phyloP scores from a whole-genome alignment of 345 rosid genomes.

The Clarkia xantiana region DNA sequence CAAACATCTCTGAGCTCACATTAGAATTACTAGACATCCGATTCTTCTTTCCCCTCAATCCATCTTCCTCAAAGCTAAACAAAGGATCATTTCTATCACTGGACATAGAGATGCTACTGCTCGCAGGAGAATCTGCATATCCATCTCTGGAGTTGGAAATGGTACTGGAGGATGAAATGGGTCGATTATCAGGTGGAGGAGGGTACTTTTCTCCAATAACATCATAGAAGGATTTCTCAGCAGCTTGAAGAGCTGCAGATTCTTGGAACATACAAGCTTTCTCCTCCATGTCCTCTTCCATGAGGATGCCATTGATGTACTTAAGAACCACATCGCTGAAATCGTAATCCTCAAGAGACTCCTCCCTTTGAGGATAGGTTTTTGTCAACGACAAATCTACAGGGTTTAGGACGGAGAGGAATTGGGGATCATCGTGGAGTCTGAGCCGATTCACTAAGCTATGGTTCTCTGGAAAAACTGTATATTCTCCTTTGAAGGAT shows the following conservation, averaged over 20 bases:
- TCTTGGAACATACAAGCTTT: conserved; percentile 46
- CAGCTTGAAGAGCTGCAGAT: conserved; percentile 49
- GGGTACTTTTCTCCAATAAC: conserved; percentile 47
- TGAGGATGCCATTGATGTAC: conserved; percentile 41
- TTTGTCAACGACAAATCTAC: conserved; percentile 1
- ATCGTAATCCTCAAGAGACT: conserved; percentile 36
- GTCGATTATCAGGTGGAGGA: conserved; percentile 3
- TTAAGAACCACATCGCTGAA: conserved; percentile 42
- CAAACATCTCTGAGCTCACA: conserved; percentile 32
- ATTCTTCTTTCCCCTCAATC: conserved; percentile 32
- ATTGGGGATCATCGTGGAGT: conserved; percentile 1
- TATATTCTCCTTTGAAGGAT: background rate
- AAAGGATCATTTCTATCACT: no score
- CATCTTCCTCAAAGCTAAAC: conserved; percentile 6
- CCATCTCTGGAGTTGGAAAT: conserved; percentile 22
- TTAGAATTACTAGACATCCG: conserved; percentile 21
- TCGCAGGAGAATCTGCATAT: conserved; percentile 31
- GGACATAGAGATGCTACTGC: conserved; percentile 25
- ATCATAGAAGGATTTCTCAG: conserved; percentile 49
- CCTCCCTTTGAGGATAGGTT: conserved; percentile 12
- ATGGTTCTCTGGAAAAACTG: no score
- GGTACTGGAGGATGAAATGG: conserved; percentile 8
- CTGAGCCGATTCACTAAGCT: conserved; percentile 1
- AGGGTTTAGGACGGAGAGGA: background rate
- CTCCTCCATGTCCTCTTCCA: conserved; percentile 64